Conservation (phyloP, 2,329 filamentous ascomycete species). For the Fusarium cicatricum region DNA sequence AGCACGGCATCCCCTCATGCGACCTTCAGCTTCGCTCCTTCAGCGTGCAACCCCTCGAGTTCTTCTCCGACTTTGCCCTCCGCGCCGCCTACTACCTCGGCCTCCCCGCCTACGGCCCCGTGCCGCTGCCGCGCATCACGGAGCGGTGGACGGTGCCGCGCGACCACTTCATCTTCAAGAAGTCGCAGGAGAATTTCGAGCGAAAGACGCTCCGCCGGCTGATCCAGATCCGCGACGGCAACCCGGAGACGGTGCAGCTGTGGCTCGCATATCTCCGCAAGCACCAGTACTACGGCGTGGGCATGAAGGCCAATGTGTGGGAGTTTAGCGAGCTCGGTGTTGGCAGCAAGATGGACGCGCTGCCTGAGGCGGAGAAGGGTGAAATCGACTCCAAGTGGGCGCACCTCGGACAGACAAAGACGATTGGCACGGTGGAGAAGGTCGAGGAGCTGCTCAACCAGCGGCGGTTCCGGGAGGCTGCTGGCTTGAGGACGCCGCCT, state of each 20-base stretch:
- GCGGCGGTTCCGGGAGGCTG: conserved; percentile 56
- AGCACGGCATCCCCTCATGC: conserved; percentile 83
- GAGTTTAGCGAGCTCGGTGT: conserved; percentile 78
- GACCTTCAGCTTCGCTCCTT: conserved; percentile 94
- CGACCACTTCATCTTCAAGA: conserved; percentile 94
- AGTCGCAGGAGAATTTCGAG: conserved; percentile 98
- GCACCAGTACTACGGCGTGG: conserved; percentile 93
- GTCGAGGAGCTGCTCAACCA: conserved; percentile 65
- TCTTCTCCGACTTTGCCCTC: conserved; percentile 93
- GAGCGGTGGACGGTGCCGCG: conserved; percentile 95
- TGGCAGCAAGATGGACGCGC: conserved; percentile 37
- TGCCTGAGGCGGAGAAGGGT: conserved; percentile 35
- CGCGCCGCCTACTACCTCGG: conserved; percentile 94
- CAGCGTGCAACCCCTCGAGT: conserved; percentile 87
- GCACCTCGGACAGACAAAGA: conserved; percentile 62
- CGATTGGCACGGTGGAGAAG: conserved; percentile 60
- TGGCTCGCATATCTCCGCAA: conserved; percentile 95
- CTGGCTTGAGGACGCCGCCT: conserved; percentile 41
- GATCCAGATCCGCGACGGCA: conserved; percentile 91
- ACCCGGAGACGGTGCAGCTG: conserved; percentile 86
- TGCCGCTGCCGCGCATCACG: conserved; percentile 84
- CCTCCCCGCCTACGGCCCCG: conserved; percentile 84
- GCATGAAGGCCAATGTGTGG: conserved; percentile 99
- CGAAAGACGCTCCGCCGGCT: conserved; percentile 84
- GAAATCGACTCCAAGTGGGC: conserved; percentile 62